Base-by-base conservation (phyloP, 192 early-diverging fungal genomes). In the Coemansia sp. region DNA sequence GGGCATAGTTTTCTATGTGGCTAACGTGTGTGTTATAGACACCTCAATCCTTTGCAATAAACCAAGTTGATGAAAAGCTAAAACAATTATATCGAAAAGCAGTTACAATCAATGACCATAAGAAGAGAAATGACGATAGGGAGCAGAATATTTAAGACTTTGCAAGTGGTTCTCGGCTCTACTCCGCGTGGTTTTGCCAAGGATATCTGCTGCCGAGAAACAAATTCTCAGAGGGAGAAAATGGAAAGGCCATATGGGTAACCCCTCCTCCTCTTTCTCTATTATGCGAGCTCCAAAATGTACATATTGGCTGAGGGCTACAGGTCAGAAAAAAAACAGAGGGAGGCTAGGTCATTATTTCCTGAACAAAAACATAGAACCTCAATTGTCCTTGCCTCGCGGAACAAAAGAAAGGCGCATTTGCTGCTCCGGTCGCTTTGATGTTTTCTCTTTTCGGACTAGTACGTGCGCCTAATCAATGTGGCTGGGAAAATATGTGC, bases 1-100 rank as follows among this genome's bases (percentile, higher is more conserved):
- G n/a, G 65, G 7, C 71, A 73, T 67, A 4, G 6, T 9, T n/a
- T 32, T 32, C 32, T 32, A 32, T 32, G 32, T 32, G 12, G 19
- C 15, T 4, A 19, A 47, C 8, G 22, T 45, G 32, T 55, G 25
- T 55, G 60, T 56, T 38, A 12, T 22, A 57, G 22, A 48, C 10
- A 24, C 8, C 38, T 17, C 4, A 4, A n/a, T 7, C 32, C 32
- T 32, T 32, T 5, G 6, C 6, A 32, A 32, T 32, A 32, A 32
- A 32, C 6, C 32, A 7, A 32, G 32, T 32, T 32, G 32, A 32
- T 32, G 32, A 32, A 32, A 32, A 32, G 6, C 32, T 1, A 7
- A 32, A 32, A 32, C 32, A 32, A 32, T 32, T 32, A 43, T n/a
- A 43, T 14, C 11, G 15, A 43, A n/a, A 14, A 43, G 41, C 41